These are phyloP conservation scores for Petunia secreta DNA, from an alignment of 257 asterid species.

Conservation along the genomic window DNA sequence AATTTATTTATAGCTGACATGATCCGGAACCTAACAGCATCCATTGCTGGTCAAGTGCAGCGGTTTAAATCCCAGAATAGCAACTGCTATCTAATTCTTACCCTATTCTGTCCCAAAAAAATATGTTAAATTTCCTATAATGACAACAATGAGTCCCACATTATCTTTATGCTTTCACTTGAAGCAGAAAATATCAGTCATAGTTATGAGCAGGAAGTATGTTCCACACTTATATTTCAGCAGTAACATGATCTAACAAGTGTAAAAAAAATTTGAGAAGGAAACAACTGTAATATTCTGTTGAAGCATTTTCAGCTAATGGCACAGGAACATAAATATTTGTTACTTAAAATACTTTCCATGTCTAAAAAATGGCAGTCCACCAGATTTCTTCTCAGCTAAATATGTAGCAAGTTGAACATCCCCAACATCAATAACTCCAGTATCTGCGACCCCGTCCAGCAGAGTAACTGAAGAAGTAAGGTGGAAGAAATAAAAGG, in stretches of 20 bases:
- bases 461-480: slow-evolving; percentile 55
- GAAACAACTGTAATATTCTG: background rate
- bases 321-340: slow-evolving; percentile 14
- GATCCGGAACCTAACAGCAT: slow-evolving; percentile 14
- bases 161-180: background rate
- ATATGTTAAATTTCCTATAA: background rate
- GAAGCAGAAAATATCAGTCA: background rate
- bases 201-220: background rate
- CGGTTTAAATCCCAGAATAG: background rate
- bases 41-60: slow-evolving; percentile 2
- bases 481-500: background rate
- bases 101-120: background rate
- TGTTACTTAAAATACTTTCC: slow-evolving; percentile 51
- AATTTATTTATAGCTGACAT: background rate
- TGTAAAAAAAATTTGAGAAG: background rate
- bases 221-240: slow-evolving; percentile 1
- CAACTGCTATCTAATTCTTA: background rate
- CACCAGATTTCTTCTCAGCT: slow-evolving; percentile 84
- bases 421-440: slow-evolving; percentile 84
- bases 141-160: slow-evolving; percentile 2
- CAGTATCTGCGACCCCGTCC: slow-evolving; percentile 82
- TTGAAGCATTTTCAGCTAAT: slow-evolving; percentile 20
- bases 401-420: slow-evolving; percentile 64
- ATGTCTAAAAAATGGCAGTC: slow-evolving; percentile 74
- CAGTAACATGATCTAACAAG: background rate